Base-by-base conservation (phyloP, 2,329 filamentous ascomycete species). In the Aspergillus uvarum region DNA sequence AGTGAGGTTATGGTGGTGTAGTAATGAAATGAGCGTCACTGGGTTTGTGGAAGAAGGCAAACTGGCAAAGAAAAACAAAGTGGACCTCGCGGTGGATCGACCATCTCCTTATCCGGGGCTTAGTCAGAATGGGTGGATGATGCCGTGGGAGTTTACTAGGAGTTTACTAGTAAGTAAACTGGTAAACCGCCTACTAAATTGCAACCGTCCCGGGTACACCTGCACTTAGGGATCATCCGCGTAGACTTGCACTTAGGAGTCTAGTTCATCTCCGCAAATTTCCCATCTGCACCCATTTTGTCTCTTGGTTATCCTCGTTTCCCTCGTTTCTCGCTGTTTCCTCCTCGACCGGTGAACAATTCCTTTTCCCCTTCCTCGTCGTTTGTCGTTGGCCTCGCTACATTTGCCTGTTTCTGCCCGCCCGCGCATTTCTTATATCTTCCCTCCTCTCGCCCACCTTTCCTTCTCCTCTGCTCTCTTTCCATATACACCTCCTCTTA, bases 161-260 rank as follows among this genome's bases (percentile, higher is more conserved):
- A n/a, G n/a, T n/a, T n/a, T n/a, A n/a, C n/a, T n/a, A n/a, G n/a
- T n/a, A n/a, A 22, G 26, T 26, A 26, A 26, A 26, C 26, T 26
- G 26, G 26, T 26, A 7, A 26, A 26, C 26, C 26, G 7, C 26
- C 26, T 29, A 29, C 26, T 29, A 35, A 16, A 35, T 29, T 29
- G 11, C 14, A 67, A 65, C 32, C 47, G 3, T 22, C 16, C 50
- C 66, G 61, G 62, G 63, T 65, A 65, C 60, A 69, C 72, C 68
- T 72, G 73, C 72, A 71, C 72, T 75, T 74, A 74, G 70, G 65
- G 72, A 70, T 63, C 63, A 35, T 44, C 56, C 59, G 60, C 49
- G 32, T 62, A 58, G 56, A 67, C 66, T 59, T 68, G 66, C 66
- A 62, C 61, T 68, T 69, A 66, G 66, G 59, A 61, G 63, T 61